Conservation (phyloP, 164 flowering plant genomes). For the Berberis thunbergii region DNA sequence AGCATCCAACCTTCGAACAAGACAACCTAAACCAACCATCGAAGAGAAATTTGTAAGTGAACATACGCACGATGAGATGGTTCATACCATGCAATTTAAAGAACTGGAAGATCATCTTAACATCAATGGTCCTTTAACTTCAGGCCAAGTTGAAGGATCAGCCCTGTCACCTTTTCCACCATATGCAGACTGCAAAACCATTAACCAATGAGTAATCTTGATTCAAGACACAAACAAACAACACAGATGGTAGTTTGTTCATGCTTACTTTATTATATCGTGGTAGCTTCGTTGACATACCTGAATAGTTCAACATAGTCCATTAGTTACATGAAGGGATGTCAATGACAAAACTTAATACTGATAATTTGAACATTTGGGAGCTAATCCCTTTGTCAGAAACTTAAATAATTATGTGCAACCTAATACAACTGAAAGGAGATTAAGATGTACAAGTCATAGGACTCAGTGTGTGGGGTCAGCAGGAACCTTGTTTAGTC, state of each 20-base stretch:
- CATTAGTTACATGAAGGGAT: not conserved
- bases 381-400: no score
- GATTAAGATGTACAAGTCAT: no score
- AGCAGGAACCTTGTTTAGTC: conserved; percentile 60
- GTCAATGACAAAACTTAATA: not conserved
- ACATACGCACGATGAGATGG: not conserved
- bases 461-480: conserved; percentile 1
- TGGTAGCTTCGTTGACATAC: conserved; percentile 86
- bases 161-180: conserved; percentile 88
- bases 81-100: not conserved
- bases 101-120: conserved; percentile 25
- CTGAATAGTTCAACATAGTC: conserved; percentile 24
- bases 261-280: conserved; percentile 82
- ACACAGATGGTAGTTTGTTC: not conserved
- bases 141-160: conserved; percentile 90
- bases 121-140: conserved; percentile 81
- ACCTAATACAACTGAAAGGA: no score
- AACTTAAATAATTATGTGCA: no score
- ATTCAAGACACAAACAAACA: not conserved
- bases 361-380: no score
- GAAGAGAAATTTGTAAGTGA: not conserved
- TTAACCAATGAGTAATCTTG: conserved; percentile 11
- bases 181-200: conserved; percentile 58
- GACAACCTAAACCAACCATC: conserved; percentile 40
- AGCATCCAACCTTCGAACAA: conserved; percentile 99